phyloP scores from a whole-genome alignment of 169 alveolate species.

The Fabrea salina region DNA sequence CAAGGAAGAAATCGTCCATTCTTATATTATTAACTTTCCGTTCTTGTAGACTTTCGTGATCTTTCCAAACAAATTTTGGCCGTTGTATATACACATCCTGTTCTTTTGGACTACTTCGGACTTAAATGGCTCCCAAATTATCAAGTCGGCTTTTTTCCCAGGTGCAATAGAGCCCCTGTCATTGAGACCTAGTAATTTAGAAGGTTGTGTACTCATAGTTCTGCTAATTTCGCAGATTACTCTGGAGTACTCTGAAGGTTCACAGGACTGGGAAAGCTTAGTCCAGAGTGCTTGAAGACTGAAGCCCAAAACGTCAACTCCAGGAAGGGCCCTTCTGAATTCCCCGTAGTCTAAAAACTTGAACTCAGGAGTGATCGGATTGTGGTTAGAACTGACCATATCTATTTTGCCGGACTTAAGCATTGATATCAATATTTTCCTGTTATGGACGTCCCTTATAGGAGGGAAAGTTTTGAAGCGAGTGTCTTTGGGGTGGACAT shows the following conservation, averaged over 20 bases:
- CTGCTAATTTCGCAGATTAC: neutral
- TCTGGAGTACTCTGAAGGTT: neutral
- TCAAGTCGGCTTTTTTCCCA: constrained; percentile 10
- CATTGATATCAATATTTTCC: neutral
- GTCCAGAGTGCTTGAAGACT: constrained; percentile 30
- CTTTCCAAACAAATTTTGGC: constrained; percentile 10
- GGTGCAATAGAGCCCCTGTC: constrained; percentile 1
- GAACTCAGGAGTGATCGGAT: neutral
- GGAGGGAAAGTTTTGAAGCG: constrained; percentile 8
- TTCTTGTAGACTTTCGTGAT: constrained; percentile 6
- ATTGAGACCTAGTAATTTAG: neutral
- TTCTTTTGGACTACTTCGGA: neutral
- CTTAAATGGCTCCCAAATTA: neutral
- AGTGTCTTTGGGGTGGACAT: neutral
- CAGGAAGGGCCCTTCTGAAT: constrained; percentile 25
- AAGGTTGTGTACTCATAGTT: neutral
- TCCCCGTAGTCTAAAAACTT: neutral
- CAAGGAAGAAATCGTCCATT: constrained; percentile 78
- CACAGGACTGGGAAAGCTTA: neutral
- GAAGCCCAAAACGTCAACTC: constrained; percentile 6
- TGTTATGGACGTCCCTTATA: neutral
- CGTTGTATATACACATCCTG: neutral
- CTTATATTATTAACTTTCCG: too few relatives aligned
- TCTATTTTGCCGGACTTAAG: neutral
- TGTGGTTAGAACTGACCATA: neutral